These are phyloP conservation scores for Botrytis galanthina DNA, from an alignment of 2,329 filamentous ascomycete genomes.

Conservation along the genomic window DNA sequence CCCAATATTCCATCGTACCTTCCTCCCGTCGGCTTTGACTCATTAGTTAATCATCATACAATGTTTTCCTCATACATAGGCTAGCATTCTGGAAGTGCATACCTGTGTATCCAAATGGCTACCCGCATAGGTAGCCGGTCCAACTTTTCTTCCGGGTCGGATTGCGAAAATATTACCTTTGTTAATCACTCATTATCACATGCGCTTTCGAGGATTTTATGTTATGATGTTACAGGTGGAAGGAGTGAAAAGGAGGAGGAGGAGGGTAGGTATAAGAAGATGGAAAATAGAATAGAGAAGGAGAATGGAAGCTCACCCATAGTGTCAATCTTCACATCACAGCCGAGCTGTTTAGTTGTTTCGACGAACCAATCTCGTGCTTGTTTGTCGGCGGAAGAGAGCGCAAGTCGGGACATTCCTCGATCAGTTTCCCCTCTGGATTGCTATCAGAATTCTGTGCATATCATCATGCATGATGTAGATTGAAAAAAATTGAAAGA, in stretches of 20 bases:
- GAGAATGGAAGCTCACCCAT: not conserved
- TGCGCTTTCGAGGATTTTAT: too few relatives aligned
- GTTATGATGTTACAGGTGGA: too few relatives aligned
- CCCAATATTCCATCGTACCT: slow-evolving; percentile 74
- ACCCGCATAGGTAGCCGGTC: slow-evolving; percentile 65
- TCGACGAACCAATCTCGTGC: slow-evolving; percentile 39
- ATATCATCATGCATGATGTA: too few relatives aligned
- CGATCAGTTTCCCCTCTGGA: slow-evolving; percentile 57
- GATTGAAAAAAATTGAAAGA: not conserved
- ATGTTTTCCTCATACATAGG: not conserved
- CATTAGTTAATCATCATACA: slow-evolving; percentile 43
- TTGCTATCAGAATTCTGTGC: slow-evolving; percentile 18
- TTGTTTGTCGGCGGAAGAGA: slow-evolving; percentile 68
- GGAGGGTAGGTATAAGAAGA: too few relatives aligned
- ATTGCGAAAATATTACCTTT: slow-evolving; percentile 69
- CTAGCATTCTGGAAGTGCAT: not conserved
- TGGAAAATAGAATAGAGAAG: not conserved
- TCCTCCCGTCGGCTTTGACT: slow-evolving; percentile 56
- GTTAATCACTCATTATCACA: not conserved
- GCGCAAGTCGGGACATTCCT: slow-evolving; percentile 72
- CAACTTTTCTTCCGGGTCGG: slow-evolving; percentile 58
- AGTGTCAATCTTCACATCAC: slow-evolving; percentile 11
- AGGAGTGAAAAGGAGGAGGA: too few relatives aligned
- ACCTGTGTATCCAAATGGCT: slow-evolving; percentile 65
- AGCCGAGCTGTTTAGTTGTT: not conserved